Evolutionary conservation across 116 monocot species (phyloP).

Genomic region (Trichopus zeylanicus): DNA sequence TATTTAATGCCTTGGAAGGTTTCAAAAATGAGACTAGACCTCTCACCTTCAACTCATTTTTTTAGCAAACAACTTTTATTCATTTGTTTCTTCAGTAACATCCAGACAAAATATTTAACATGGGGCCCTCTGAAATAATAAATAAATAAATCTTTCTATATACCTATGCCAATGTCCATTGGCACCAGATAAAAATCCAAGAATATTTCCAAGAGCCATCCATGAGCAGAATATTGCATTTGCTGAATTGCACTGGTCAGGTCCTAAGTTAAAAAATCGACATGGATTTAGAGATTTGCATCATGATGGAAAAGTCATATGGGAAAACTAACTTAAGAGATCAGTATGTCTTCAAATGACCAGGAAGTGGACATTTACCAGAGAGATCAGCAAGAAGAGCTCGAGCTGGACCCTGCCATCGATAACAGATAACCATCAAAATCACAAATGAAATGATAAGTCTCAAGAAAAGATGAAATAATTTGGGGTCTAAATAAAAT

Average conservation of each 20-base stretch:
- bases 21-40: background rate
- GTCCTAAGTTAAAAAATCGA: slow-evolving; percentile 31
- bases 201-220: slow-evolving; percentile 98
- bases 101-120: background rate
- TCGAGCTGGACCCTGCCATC: slow-evolving; percentile 86
- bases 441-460: background rate
- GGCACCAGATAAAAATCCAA: slow-evolving; percentile 92
- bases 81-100: background rate
- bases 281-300: background rate
- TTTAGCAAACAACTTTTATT: too few species aligned
- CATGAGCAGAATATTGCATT: slow-evolving; percentile 99
- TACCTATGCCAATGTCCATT: slow-evolving; percentile 89
- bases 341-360: background rate
- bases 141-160: too few species aligned
- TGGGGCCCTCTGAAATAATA: background rate
- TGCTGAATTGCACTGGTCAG: slow-evolving; percentile 72
- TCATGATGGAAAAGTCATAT: background rate
- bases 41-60: background rate
- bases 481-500: too few species aligned
- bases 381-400: slow-evolving; percentile 97
- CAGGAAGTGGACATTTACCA: too few species aligned
- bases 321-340: background rate
- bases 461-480: too few species aligned
- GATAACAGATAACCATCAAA: slow-evolving; percentile 1
- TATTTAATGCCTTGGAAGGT: too few species aligned